A percentile compares a stretch with the other conserved stretches of the same genome.
Evolutionary conservation across 495 filamentous ascomycete species (phyloP).

Genomic region (Cercophora newfieldiana): DNA sequence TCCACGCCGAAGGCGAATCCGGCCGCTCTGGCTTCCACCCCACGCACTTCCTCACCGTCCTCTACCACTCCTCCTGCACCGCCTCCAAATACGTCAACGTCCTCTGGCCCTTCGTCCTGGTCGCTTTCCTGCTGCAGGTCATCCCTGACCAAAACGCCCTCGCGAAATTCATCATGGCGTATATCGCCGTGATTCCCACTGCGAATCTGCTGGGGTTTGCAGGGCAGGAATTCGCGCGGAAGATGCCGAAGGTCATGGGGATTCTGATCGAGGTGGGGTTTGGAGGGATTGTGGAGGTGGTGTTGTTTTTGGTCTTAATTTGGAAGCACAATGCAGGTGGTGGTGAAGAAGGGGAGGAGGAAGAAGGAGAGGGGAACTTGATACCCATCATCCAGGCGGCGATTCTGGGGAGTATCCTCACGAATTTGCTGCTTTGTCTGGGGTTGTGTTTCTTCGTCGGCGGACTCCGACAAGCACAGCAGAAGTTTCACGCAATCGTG

Average conservation of each 20-base stretch:
- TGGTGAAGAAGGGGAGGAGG: conserved; percentile 15
- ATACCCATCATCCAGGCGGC: conserved; percentile 67
- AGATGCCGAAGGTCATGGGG: conserved; percentile 73
- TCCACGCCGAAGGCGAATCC: conserved; percentile 27
- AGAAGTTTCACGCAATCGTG: conserved; percentile 40
- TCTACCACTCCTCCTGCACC: conserved; percentile 25
- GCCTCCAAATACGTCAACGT: conserved; percentile 30
- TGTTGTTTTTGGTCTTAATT: conserved; percentile 76
- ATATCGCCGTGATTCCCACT: conserved; percentile 65
- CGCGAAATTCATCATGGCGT: conserved; percentile 20
- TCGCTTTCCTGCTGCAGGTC: conserved; percentile 38
- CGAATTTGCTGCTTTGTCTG: conserved; percentile 39
- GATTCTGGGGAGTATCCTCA: conserved; percentile 34
- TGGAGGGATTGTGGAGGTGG: conserved; percentile 69
- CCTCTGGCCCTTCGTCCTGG: conserved; percentile 42
- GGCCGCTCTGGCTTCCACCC: conserved; percentile 30
- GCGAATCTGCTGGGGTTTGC: conserved; percentile 86
- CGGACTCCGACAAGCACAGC: conserved; percentile 25
- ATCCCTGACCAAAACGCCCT: conserved; percentile 43
- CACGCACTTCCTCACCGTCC: conserved; percentile 23
- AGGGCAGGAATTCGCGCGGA: conserved; percentile 75
- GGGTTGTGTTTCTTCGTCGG: conserved; percentile 55
- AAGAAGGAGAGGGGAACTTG: conserved; percentile 31
- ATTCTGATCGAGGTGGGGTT: conserved; percentile 69
- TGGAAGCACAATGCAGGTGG: conserved; percentile 17